phyloP scores from a whole-genome alignment of 2,329 filamentous ascomycete genomes.

The Penicillium sp. region DNA sequence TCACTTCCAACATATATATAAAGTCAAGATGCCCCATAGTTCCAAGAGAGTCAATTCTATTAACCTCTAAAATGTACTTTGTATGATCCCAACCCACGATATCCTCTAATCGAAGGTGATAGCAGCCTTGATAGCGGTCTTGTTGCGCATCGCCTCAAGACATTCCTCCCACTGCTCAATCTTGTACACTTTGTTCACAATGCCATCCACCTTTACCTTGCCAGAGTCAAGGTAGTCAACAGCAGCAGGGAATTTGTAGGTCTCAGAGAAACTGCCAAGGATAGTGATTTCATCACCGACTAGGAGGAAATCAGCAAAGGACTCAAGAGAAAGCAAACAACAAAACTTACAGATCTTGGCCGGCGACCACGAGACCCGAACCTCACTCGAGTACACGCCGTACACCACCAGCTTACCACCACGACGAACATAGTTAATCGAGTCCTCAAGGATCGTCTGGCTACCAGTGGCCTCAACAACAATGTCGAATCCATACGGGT shows the following conservation, averaged over 20 bases:
- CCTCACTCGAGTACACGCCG: conserved; percentile 57
- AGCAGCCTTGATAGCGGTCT: conserved; percentile 64
- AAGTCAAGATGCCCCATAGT: background rate
- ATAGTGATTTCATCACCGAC: conserved; percentile 60
- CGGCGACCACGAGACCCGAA: conserved; percentile 60
- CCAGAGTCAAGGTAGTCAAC: conserved; percentile 45
- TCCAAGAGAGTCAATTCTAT: conserved; percentile 1
- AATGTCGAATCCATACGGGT: conserved; percentile 66
- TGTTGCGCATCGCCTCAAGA: conserved; percentile 61
- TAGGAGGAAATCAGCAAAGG: conserved; percentile 13
- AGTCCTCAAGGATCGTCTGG: conserved; percentile 59
- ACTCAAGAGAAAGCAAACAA: too few relatives aligned
- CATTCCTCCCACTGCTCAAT: conserved; percentile 65
- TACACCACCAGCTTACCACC: conserved; percentile 65
- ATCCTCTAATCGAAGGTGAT: conserved; percentile 56
- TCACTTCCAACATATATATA: background rate
- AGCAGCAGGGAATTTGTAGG: conserved; percentile 59
- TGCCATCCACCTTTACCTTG: conserved; percentile 49
- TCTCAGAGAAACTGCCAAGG: conserved; percentile 63
- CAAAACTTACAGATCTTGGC: conserved; percentile 55
- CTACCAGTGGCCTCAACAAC: conserved; percentile 64
- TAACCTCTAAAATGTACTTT: background rate
- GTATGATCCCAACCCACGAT: background rate
- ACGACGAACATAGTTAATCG: conserved; percentile 62
- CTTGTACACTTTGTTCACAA: conserved; percentile 65